Conservation (phyloP, 2,329 filamentous ascomycete species). For the Chaetomiaceae sp. region DNA sequence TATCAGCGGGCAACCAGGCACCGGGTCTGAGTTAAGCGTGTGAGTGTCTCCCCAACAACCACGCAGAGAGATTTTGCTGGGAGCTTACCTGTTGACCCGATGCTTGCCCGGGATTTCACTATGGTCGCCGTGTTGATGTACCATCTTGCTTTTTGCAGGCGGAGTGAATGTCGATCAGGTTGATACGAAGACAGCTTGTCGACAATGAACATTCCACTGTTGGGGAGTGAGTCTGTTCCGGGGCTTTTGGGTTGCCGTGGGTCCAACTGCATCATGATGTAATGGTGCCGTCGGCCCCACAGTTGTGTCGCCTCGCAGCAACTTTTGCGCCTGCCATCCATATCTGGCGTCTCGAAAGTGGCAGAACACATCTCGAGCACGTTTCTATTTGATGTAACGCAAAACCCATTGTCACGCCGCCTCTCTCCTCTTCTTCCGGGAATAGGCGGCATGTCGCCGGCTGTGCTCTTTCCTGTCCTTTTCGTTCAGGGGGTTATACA, state of each 20-base stretch:
- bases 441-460: constrained; percentile 28
- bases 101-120: constrained; percentile 48
- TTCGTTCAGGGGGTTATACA: constrained; percentile 44
- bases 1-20: constrained; percentile 60
- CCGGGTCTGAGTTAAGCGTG: constrained; percentile 41
- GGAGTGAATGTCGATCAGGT: not conserved
- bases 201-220: too few species aligned
- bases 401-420: not conserved
- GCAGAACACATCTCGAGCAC: too few species aligned
- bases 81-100: constrained; percentile 42
- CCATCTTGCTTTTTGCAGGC: constrained; percentile 38
- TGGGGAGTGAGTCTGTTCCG: not conserved
- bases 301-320: too few species aligned
- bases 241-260: not conserved
- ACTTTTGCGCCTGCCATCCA: too few species aligned
- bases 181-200: too few species aligned
- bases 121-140: constrained; percentile 47
- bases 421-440: constrained; percentile 12
- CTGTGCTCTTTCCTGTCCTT: constrained; percentile 41
- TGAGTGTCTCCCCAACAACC: too few species aligned
- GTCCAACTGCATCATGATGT: constrained; percentile 6
- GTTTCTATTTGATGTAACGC: too few species aligned
- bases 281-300: constrained; percentile 3
- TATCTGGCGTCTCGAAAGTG: not conserved
- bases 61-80: too few species aligned